Conservation (phyloP, 768 basidiomycete species). For the Zangia roseola region DNA sequence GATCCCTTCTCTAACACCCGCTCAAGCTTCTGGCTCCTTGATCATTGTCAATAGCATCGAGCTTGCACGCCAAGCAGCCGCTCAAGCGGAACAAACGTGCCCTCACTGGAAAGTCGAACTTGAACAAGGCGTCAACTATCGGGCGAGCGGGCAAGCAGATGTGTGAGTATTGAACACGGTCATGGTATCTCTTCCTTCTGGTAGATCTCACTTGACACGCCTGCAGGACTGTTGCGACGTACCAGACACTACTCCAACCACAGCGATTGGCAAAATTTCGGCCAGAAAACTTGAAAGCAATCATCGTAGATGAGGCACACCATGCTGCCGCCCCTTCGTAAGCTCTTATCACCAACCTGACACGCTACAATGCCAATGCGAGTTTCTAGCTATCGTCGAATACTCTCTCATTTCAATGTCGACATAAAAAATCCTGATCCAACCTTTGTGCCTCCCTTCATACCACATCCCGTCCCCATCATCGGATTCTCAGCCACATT, state of each 20-base stretch:
- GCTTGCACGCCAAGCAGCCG: slow-evolving; percentile 83
- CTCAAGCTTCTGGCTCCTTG: slow-evolving; percentile 57
- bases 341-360: not conserved
- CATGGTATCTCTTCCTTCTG: not conserved
- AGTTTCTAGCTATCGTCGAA: slow-evolving; percentile 63
- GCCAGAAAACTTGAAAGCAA: slow-evolving; percentile 60
- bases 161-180: slow-evolving; percentile 47
- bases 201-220: not conserved
- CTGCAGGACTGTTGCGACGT: slow-evolving; percentile 80
- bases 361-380: slow-evolving; percentile 2
- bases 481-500: slow-evolving; percentile 97
- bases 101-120: slow-evolving; percentile 84
- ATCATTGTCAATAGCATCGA: slow-evolving; percentile 90
- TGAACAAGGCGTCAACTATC: slow-evolving; percentile 79
- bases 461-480: slow-evolving; percentile 64
- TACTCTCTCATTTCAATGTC: slow-evolving; percentile 81
- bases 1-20: slow-evolving; percentile 44
- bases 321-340: slow-evolving; percentile 93
- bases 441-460: slow-evolving; percentile 35
- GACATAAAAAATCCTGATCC: slow-evolving; percentile 57
- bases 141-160: slow-evolving; percentile 78
- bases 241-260: slow-evolving; percentile 73
- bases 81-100: slow-evolving; percentile 62
- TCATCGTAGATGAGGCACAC: slow-evolving; percentile 93
- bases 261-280: slow-evolving; percentile 74